These are phyloP conservation scores for Styphnolobium japonicum DNA, from an alignment of 306 rosid species.

Conservation along the genomic window DNA sequence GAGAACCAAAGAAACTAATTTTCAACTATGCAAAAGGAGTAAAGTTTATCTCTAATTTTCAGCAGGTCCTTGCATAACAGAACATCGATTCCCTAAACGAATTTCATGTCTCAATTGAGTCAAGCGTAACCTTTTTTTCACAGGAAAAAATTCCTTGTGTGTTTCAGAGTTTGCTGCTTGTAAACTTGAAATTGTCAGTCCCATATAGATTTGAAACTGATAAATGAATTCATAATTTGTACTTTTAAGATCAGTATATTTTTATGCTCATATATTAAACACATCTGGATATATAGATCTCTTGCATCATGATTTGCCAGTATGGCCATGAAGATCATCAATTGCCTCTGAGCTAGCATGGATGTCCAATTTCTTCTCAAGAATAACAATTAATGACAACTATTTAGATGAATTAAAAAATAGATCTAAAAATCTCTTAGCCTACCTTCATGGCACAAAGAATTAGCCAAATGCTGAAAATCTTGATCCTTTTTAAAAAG, in stretches of 20 bases:
- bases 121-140: conserved; percentile 28
- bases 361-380: not conserved
- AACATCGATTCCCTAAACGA: conserved; percentile 22
- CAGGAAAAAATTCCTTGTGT: not conserved
- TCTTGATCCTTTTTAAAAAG: not conserved
- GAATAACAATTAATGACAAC: not conserved
- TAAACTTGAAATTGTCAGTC: conserved; percentile 22
- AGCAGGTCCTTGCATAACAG: conserved; percentile 4
- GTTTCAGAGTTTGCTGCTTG: conserved; percentile 10
- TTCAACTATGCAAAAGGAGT: not conserved
- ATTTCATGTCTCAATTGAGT: conserved; percentile 32
- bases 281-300: not conserved
- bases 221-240: not conserved
- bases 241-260: not conserved
- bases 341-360: not conserved
- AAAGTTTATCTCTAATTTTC: conserved; percentile 27
- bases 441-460: not conserved
- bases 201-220: not conserved
- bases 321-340: not conserved
- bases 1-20: not conserved
- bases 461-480: not conserved
- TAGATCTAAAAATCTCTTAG: not conserved
- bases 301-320: not conserved
- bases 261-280: not conserved
- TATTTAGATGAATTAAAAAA: not conserved